Percentiles rank a stretch among this genome's conserved stretches.
phyloP scores from a whole-genome alignment of 306 rosid species.

The Trifolium fragiferum region DNA sequence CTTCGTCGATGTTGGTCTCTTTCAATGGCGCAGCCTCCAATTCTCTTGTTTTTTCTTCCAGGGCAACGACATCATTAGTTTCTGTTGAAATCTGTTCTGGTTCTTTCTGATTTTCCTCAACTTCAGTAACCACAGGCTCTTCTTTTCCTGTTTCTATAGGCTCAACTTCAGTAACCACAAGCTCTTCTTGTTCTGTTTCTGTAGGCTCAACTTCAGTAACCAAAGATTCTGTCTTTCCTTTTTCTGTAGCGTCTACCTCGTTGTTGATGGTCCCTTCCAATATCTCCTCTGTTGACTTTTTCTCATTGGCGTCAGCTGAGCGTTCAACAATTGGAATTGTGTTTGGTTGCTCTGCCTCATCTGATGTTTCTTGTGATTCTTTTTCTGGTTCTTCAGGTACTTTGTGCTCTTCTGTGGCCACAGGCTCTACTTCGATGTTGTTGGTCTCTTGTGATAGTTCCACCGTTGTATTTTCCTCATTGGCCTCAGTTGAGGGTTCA shows the following conservation, averaged over 20 bases:
- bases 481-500: slow-evolving; percentile 39
- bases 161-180: slow-evolving; percentile 23
- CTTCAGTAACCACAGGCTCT: slow-evolving; percentile 45
- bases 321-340: slow-evolving; percentile 32
- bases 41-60: slow-evolving; percentile 44
- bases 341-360: slow-evolving; percentile 32
- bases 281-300: slow-evolving; percentile 2
- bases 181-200: slow-evolving; percentile 3
- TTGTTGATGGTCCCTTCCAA: not conserved
- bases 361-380: slow-evolving; percentile 3
- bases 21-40: slow-evolving; percentile 21
- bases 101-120: slow-evolving; percentile 47
- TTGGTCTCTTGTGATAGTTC: slow-evolving; percentile 30
- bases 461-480: slow-evolving; percentile 33
- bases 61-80: not conserved
- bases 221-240: slow-evolving; percentile 41
- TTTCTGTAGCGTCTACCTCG: slow-evolving; percentile 40
- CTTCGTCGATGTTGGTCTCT: slow-evolving; percentile 29
- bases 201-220: slow-evolving; percentile 31
- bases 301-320: slow-evolving; percentile 38
- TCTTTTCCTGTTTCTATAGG: slow-evolving; percentile 31
- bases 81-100: slow-evolving; percentile 41
- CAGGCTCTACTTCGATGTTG: slow-evolving; percentile 14
- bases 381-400: slow-evolving; percentile 39
- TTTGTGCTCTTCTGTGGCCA: slow-evolving; percentile 9